These are phyloP conservation scores for Coemansia sp. DNA, from an alignment of 192 early-diverging fungal species.

Conservation along the genomic window DNA sequence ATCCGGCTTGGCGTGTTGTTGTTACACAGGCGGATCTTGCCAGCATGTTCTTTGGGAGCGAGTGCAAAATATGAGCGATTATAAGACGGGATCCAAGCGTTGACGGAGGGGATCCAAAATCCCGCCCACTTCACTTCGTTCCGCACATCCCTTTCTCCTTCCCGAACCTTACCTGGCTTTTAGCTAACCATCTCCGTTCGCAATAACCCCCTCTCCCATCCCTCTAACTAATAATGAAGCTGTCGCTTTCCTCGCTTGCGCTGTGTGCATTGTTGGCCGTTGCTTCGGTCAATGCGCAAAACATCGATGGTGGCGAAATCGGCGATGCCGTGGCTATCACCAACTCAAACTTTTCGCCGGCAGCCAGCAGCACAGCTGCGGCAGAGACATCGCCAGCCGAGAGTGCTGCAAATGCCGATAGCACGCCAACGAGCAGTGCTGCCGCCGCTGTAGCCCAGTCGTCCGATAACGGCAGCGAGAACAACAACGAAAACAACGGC, in stretches of 20 bases:
- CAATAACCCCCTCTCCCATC: not conserved
- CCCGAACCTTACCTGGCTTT: not conserved
- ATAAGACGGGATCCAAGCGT: too few species aligned
- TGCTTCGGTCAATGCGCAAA: conserved; percentile 2
- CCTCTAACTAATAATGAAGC: conserved; percentile 6
- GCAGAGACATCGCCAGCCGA: too few species aligned
- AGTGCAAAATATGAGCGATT: not conserved
- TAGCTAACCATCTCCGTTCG: too few species aligned
- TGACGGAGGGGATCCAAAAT: too few species aligned
- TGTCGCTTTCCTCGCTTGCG: conserved; percentile 1
- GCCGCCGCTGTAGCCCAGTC: not conserved
- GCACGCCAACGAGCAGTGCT: not conserved
- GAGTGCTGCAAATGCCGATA: not conserved
- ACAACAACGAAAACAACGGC: not conserved
- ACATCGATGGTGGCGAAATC: conserved; percentile 2
- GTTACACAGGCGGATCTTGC: too few species aligned
- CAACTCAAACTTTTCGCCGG: not conserved
- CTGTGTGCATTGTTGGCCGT: conserved; percentile 2
- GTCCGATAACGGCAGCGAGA: not conserved
- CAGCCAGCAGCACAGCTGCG: not conserved
- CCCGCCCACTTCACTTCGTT: not conserved
- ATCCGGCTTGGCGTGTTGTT: not conserved
- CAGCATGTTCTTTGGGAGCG: too few species aligned
- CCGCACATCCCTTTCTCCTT: not conserved
- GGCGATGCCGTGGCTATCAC: conserved; percentile 6